Base-by-base conservation (phyloP, 352 stramenopile genomes). In the Bremia lactucae region DNA sequence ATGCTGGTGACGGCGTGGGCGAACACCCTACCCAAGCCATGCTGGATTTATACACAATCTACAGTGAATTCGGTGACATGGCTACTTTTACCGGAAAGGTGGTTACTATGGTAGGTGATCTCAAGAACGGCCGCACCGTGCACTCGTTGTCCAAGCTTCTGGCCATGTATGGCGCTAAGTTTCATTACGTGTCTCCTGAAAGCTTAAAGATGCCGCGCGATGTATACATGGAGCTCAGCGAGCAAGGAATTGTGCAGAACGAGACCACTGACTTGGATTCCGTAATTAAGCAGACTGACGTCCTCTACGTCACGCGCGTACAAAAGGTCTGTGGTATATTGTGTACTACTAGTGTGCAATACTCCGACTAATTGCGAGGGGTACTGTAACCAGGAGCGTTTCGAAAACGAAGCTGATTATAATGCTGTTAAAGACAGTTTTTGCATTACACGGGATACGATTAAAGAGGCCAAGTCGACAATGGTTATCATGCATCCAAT, bases 11-110 rank as follows among this genome's bases (percentile, higher is more conserved):
- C 63, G 96, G 96, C 21, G 76, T 96, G 6, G 96, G 95, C 39
- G 95, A 99, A 59, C 96, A 99, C 79, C 96, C 96, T 18, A 98
- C 95, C 9, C 96, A 99, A 58, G 96, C 96, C 23, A 70, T 99
- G 38, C 82, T 99, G 58, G 96, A 99, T 65, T 53, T 98, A 19
- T 99, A 97, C 70, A 98, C 94, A 24, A 97, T 98, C 50, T 84
- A 87, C 49, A 86, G 80, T 46, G 83, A 96, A 65, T 63, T 95
- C 13, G 73, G 72, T 18, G 67, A 76, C 22, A 46, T 80, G 8
- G 61, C 70, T 23, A 68, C 69, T 18, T 52, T 93, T 11, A 54
- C 73, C 35, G 72, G 75, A 38, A 96, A 96, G 52, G 84, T 92
- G 24, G 74, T 99, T 23, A 97, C 96, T 8, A 87, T 99, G 70